Evolutionary conservation across 352 stramenopile species (phyloP), one percentile per base, ranked within the genome.

Genomic region (Globisporangium polare): DNA sequence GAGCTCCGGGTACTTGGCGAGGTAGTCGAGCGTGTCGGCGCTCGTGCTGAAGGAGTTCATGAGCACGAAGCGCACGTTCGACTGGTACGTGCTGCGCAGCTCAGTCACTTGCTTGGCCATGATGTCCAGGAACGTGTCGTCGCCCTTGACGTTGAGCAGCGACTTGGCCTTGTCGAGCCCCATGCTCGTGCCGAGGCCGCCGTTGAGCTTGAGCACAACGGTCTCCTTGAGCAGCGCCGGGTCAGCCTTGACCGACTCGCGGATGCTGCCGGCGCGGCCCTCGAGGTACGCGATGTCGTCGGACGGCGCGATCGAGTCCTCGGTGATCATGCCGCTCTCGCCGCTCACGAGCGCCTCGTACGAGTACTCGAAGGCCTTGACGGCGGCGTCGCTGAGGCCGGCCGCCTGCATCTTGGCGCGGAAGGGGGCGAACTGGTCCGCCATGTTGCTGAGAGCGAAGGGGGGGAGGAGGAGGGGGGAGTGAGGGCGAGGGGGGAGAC

Each of bases 291-390:
- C 73, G 52, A 95, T 68, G 62, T 86, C 73, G 66, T 89, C 76
- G 37, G 87, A 84, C 29, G 95, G 85, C 54, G 83, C 72, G 70
- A 99, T 99, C 58, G 88, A 95, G 52, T 75, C 74, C 75, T 99
- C 97, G 33, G 92, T 70, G 72, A 99, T 99, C 86, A 99, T 98
- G 65, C 97, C 97, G 24, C 91, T 97, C 58, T 97, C 91, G 67
- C 92, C 92, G 62, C 86, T 92, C 65, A 95, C 83, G 46, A 99
- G 90, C 29, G 95, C 95, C 52, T 97, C 86, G 82, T 99, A 99
- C 49, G 94, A 98, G 69, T 93, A 98, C 84, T 99, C 94, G 67
- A 99, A 99, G 51, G 97, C 94, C 67, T 97, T 95, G 78, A 99
- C 98, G 61, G 96, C 96, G 20, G 96, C 96, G 39, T 92, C 80